Percentiles rank a stretch among this genome's conserved stretches.
These are phyloP conservation scores for Saturnispora serradocipensis DNA, from an alignment of 805 yeast species.

Conservation along the genomic window DNA sequence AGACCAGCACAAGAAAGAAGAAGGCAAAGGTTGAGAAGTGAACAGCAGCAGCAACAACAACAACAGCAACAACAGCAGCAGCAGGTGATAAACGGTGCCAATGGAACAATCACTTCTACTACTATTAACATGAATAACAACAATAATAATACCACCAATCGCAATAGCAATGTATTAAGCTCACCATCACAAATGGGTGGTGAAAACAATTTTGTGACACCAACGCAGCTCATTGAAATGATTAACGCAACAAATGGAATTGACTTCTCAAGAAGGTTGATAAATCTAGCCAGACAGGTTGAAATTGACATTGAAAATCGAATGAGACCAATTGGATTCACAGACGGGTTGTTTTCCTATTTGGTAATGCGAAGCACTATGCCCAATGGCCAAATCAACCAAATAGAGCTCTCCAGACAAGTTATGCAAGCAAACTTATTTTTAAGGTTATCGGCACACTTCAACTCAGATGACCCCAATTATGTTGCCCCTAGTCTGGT, in stretches of 20 bases:
- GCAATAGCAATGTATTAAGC: slow-evolving; percentile 26
- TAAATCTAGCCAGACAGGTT: slow-evolving; percentile 5
- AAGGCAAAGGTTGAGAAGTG: slow-evolving; percentile 6
- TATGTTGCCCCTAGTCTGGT: slow-evolving; percentile 4
- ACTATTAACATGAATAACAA: slow-evolving; percentile 34
- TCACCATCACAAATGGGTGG: slow-evolving; percentile 10
- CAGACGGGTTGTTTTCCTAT: slow-evolving; percentile 1
- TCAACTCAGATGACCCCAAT: slow-evolving; percentile 3
- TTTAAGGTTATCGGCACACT: slow-evolving; percentile 5
- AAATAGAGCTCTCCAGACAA: slow-evolving; percentile 6
- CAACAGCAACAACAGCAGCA: background rate
- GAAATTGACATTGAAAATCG: slow-evolving; percentile 5
- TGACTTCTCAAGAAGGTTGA: slow-evolving; percentile 2
- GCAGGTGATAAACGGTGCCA: background rate
- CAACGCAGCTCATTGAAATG: slow-evolving; percentile 1
- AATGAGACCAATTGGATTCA: slow-evolving; percentile 4
- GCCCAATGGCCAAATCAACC: slow-evolving; percentile 7
- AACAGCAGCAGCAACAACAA: slow-evolving; percentile 10
- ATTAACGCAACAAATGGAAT: slow-evolving; percentile 3
- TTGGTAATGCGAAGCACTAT: slow-evolving; percentile 3
- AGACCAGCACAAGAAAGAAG: slow-evolving; percentile 12
- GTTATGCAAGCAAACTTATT: slow-evolving; percentile 7
- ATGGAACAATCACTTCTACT: background rate
- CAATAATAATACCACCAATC: slow-evolving; percentile 23
- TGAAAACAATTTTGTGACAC: slow-evolving; percentile 4